Conservation (phyloP, 352 stramenopile species). For the Pythium folliculosum region DNA sequence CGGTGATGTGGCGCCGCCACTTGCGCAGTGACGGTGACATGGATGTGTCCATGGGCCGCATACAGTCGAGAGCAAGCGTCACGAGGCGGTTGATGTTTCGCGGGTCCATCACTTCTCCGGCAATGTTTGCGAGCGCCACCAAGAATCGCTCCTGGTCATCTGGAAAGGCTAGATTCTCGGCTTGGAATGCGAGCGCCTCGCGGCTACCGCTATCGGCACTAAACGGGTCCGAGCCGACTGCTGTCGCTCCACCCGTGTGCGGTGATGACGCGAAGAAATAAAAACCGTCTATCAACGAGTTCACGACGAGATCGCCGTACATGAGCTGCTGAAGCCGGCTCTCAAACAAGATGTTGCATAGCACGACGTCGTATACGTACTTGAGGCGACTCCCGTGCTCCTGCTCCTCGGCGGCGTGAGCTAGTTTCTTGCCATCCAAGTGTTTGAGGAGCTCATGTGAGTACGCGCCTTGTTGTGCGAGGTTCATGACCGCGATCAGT, state of each 20-base stretch:
- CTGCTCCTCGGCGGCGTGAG: constrained; percentile 36
- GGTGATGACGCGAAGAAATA: constrained; percentile 36
- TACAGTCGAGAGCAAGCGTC: constrained; percentile 45
- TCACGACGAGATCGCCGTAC: constrained; percentile 57
- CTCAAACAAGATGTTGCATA: constrained; percentile 76
- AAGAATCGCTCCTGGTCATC: constrained; percentile 75
- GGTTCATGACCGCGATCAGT: constrained; percentile 62
- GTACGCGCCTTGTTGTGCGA: constrained; percentile 52
- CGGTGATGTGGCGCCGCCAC: constrained; percentile 43
- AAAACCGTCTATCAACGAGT: constrained; percentile 55
- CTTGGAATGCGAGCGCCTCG: constrained; percentile 32
- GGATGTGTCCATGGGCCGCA: constrained; percentile 27
- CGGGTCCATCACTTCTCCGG: constrained; percentile 59
- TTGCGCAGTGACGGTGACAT: constrained; percentile 33
- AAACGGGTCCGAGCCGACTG: constrained; percentile 2
- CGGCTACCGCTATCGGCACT: constrained; percentile 1
- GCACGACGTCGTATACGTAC: constrained; percentile 61
- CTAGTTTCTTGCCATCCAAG: constrained; percentile 57
- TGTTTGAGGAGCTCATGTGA: constrained; percentile 53
- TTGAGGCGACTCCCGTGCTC: constrained; percentile 44
- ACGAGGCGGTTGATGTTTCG: constrained; percentile 67
- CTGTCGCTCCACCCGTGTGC: background rate
- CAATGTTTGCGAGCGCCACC: constrained; percentile 62
- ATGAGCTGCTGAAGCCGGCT: constrained; percentile 63
- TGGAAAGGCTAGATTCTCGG: constrained; percentile 48